These are phyloP conservation scores for Amphicarpaea edgeworthii DNA, from an alignment of 306 rosid genomes.

Conservation along the genomic window DNA sequence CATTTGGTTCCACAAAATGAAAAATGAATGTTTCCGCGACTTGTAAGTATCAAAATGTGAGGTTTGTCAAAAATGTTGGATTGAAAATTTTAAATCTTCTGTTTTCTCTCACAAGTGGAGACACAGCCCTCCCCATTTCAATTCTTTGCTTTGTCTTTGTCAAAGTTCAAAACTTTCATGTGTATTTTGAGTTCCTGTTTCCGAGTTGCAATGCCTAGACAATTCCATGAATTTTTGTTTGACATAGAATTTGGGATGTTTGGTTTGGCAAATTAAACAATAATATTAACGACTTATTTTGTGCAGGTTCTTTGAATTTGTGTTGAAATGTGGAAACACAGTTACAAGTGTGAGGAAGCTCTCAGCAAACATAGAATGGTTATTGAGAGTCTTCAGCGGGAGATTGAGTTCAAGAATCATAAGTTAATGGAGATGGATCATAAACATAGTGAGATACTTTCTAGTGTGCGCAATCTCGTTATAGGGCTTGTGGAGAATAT, in stretches of 20 bases:
- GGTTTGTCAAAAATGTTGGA: background rate
- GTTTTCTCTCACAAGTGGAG: background rate
- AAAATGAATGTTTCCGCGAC: background rate
- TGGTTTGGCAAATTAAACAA: background rate
- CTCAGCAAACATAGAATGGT: slow-evolving; percentile 26
- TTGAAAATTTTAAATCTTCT: background rate
- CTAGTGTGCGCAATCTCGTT: slow-evolving; percentile 8
- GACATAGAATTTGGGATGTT: background rate
- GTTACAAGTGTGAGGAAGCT: background rate
- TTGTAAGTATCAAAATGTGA: background rate
- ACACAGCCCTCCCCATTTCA: background rate
- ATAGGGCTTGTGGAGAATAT: slow-evolving; percentile 28
- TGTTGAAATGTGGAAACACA: slow-evolving; percentile 36
- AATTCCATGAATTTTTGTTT: background rate
- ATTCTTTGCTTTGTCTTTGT: background rate
- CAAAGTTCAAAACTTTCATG: slow-evolving; percentile 25
- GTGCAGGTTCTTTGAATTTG: slow-evolving; percentile 36
- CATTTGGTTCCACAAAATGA: background rate
- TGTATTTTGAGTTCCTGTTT: background rate
- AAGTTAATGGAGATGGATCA: slow-evolving; percentile 45
- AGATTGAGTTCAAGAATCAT: slow-evolving; percentile 33
- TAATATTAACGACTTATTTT: background rate
- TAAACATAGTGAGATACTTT: slow-evolving; percentile 9
- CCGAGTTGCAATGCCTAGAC: background rate
- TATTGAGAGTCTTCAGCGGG: slow-evolving; percentile 40